A percentile compares a stretch with the other conserved stretches of the same genome.
These are phyloP conservation scores for Neurospora sublineolata DNA, from an alignment of 495 filamentous ascomycete species.

Conservation along the genomic window DNA sequence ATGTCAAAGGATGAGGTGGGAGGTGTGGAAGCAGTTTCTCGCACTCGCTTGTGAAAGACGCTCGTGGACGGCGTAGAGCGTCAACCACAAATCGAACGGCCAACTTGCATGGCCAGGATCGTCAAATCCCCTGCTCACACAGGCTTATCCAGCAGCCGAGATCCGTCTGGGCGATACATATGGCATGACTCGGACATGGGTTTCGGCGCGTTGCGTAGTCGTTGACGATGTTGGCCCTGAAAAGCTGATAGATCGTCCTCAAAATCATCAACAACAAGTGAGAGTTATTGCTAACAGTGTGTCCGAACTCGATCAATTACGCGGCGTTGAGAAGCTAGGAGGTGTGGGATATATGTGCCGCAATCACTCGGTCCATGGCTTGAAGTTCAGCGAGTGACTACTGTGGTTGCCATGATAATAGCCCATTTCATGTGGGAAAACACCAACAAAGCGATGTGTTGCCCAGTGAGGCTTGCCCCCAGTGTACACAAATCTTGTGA, in stretches of 20 bases:
- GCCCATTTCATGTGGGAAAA: neutral
- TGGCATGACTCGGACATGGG: neutral
- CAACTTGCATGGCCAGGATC: neutral
- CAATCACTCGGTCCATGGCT: neutral
- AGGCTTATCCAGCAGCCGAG: neutral
- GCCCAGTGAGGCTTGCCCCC: neutral
- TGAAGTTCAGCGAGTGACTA: neutral
- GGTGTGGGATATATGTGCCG: neutral
- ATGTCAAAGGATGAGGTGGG: neutral
- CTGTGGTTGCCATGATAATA: neutral
- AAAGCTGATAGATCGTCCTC: neutral
- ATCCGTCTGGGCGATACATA: neutral
- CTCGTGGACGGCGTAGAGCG: neutral
- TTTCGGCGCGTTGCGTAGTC: neutral
- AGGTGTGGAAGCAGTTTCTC: neutral
- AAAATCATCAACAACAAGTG: neutral
- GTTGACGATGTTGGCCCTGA: neutral
- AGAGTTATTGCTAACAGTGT: neutral
- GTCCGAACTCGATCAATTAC: neutral
- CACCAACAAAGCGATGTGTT: neutral
- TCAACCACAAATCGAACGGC: neutral
- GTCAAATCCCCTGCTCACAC: neutral
- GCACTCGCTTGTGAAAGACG: neutral
- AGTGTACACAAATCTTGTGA: neutral
- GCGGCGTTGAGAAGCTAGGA: neutral